These are phyloP conservation scores for Scenedesmus sp. DNA, from an alignment of 163 green algal genomes.

Conservation along the genomic window DNA sequence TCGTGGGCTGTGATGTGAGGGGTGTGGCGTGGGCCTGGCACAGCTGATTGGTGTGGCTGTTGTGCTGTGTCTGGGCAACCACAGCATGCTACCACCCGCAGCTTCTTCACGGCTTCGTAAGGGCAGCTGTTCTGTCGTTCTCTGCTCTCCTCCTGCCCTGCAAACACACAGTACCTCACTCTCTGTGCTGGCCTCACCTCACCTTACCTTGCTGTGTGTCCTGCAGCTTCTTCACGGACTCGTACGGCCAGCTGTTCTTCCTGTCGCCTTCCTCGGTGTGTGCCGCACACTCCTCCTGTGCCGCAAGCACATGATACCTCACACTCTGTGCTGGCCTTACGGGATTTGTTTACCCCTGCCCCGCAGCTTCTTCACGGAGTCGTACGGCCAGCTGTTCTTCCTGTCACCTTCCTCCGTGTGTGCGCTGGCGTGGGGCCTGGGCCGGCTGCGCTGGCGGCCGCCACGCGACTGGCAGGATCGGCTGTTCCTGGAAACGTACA, in stretches of 20 bases:
- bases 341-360: background rate
- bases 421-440: constrained; percentile 9
- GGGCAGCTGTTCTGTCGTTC: background rate
- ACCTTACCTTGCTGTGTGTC: no score
- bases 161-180: background rate
- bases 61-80: background rate
- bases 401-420: background rate
- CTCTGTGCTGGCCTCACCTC: background rate
- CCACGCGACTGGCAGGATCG: constrained; percentile 48
- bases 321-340: background rate
- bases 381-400: constrained; percentile 41
- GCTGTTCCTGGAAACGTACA: constrained; percentile 51
- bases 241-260: background rate
- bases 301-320: background rate
- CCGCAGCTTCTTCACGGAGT: constrained; percentile 42
- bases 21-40: background rate
- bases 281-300: no score
- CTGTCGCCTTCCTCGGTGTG: background rate
- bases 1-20: background rate
- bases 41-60: no score
- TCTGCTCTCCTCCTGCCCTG: background rate
- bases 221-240: background rate
- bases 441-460: constrained; percentile 33
- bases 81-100: background rate
- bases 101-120: background rate